A percentile compares a stretch with the other conserved stretches of the same genome.
These are phyloP conservation scores for Mrakia frigida DNA, from an alignment of 768 basidiomycete species.

Conservation along the genomic window DNA sequence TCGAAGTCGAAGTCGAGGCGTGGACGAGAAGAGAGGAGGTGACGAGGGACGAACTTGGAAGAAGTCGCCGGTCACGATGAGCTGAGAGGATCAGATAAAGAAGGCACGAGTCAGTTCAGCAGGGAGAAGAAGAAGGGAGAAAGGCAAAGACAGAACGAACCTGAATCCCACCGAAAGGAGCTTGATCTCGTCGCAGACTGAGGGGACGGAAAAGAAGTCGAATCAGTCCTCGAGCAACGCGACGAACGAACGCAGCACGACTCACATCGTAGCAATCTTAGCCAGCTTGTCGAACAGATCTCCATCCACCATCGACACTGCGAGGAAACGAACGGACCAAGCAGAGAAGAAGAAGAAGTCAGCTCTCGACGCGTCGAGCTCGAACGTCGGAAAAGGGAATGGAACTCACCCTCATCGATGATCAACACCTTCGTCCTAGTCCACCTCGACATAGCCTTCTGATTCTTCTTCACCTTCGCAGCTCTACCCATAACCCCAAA, in stretches of 20 bases:
- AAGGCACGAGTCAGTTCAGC: neutral
- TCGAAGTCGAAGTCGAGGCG: neutral
- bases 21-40: neutral
- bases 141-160: slow-evolving; percentile 44
- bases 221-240: neutral
- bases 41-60: slow-evolving; percentile 48
- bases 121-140: neutral
- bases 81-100: slow-evolving; percentile 46
- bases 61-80: slow-evolving; percentile 94
- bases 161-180: slow-evolving; percentile 93
- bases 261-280: slow-evolving; percentile 54
- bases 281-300: slow-evolving; percentile 77
- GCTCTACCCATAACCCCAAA: slow-evolving; percentile 44
- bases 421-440: slow-evolving; percentile 74
- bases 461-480: slow-evolving; percentile 68
- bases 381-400: neutral
- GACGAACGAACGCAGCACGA: neutral
- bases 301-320: slow-evolving; percentile 97
- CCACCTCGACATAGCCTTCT: slow-evolving; percentile 78
- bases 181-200: slow-evolving; percentile 55
- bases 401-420: slow-evolving; percentile 70
- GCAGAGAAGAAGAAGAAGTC: neutral
- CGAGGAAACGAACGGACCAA: neutral
- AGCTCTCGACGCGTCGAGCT: neutral
- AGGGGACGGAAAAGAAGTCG: neutral